A percentile compares a stretch with the other conserved stretches of the same genome.
phyloP scores from a whole-genome alignment of 148 eudicot genomes.

The Cornus suecica region DNA sequence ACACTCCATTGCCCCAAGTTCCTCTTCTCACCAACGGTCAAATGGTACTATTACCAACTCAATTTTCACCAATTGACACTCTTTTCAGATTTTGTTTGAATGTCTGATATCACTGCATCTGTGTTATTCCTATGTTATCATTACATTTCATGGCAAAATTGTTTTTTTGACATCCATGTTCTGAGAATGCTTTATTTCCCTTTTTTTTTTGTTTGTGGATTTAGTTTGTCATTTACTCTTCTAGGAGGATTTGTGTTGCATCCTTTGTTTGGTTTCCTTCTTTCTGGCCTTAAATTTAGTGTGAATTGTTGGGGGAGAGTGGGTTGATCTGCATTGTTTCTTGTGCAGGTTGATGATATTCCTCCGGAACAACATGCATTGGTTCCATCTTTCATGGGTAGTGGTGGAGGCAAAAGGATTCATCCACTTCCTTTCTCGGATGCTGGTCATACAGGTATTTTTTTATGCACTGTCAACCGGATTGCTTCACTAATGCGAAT shows the following conservation, averaged over 20 bases:
- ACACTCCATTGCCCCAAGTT: not conserved
- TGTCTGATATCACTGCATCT: too few species aligned
- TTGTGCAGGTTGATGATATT: constrained; percentile 15
- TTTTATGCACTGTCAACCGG: not conserved
- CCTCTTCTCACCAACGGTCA: constrained; percentile 15
- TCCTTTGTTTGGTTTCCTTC: not conserved
- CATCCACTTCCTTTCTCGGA: constrained; percentile 6
- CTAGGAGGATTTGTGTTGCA: not conserved
- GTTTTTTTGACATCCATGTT: too few species aligned
- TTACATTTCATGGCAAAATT: too few species aligned
- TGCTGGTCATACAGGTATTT: not conserved
- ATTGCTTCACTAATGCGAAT: not conserved
- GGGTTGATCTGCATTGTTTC: not conserved
- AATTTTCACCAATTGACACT: not conserved
- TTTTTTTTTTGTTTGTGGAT: not conserved
- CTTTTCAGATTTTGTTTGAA: not conserved
- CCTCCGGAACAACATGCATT: constrained; percentile 6
- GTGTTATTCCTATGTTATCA: too few species aligned
- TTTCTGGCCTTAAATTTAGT: not conserved
- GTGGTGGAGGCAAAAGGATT: constrained; percentile 11
- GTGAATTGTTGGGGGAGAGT: not conserved
- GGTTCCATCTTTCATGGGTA: not conserved
- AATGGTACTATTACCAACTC: not conserved
- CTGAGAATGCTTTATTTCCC: too few species aligned
- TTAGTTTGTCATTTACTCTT: not conserved